Base-by-base conservation (phyloP, 1,284 basidiomycete species). In the Cryptococcus hybrid region DNA sequence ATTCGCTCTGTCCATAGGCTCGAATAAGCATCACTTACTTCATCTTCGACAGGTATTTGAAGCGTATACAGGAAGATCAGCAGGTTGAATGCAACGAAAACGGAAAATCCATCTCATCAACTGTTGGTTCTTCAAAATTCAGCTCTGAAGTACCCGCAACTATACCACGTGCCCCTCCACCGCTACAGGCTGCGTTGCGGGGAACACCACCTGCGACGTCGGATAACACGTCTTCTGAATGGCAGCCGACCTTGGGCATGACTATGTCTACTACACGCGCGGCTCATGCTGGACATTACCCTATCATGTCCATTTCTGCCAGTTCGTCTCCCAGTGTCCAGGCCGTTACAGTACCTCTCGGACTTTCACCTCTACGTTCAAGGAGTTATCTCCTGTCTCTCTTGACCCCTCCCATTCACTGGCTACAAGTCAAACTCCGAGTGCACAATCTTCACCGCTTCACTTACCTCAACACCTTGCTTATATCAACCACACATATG, bases 1-100 rank as follows among this genome's bases (percentile, higher is more conserved):
- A 18, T 18, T 18, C 18, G 18, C 18, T 18, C 18, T 18, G 18
- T 18, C 18, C 18, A 18, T 18, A 18, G 18, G 18, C 18, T 40
- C 24, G 36, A 11, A 30, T 34, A 15, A 38, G 15, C 37, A n/a
- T 36, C 6, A 18, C 18, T 49, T 43, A 24, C 39, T 60, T 46
- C 46, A 13, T 9, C 39, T 36, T 36, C 48, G 11, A 30, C 48
- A 69, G 67, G 52, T 69, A 69, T 47, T 44, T 69, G 36, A 59
- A 61, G 5, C 51, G 57, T 37, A 18, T 61, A 35, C 56, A 58
- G 45, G 57, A 61, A 47, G 54, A 47, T 30, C 46, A 47, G 30
- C 34, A 24, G 13, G 34, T 30, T n/a, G 43, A 13, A 44, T 3
- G n/a, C 43, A 44, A 18, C 12, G n/a, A 18, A 9, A 44, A 44